These are phyloP conservation scores for Stephanodiscus minutulus DNA, from an alignment of 108 stramenopile genomes.

Conservation along the genomic window DNA sequence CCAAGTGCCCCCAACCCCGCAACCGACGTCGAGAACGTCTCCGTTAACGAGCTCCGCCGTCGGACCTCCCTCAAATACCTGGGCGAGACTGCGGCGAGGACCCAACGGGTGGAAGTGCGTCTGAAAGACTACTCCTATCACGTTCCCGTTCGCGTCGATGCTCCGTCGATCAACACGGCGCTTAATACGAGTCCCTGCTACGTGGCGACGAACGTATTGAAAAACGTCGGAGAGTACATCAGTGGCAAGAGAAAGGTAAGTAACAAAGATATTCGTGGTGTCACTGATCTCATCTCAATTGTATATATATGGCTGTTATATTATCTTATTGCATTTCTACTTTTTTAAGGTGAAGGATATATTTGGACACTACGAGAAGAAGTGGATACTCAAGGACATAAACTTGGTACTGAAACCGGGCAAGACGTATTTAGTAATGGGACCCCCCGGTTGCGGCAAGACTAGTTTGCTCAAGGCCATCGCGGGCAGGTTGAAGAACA, in stretches of 20 bases:
- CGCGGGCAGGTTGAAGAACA: constrained; percentile 28
- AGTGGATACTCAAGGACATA: constrained; percentile 56
- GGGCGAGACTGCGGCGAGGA: neutral
- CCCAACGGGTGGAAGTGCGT: constrained; percentile 33
- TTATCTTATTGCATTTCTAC: neutral
- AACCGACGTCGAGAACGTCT: neutral
- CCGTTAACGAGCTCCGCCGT: neutral
- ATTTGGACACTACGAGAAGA: constrained; percentile 39
- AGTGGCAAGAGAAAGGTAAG: constrained; percentile 29
- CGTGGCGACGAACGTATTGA: constrained; percentile 21
- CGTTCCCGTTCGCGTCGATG: constrained; percentile 31
- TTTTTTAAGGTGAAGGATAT: constrained; percentile 21
- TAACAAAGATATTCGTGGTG: neutral
- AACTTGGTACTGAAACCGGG: constrained; percentile 70
- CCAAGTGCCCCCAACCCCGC: no score
- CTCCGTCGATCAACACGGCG: constrained; percentile 41
- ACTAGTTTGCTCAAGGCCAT: constrained; percentile 53
- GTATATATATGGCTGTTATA: neutral
- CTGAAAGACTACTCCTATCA: constrained; percentile 29
- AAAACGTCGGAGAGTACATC: constrained; percentile 28
- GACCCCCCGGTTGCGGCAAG: constrained; percentile 55
- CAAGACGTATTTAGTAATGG: constrained; percentile 62
- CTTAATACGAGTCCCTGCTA: constrained; percentile 47
- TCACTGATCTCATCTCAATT: neutral
- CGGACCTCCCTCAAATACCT: neutral